Base-by-base conservation (phyloP, 768 basidiomycete species). In the Austroboletus eburneus region DNA sequence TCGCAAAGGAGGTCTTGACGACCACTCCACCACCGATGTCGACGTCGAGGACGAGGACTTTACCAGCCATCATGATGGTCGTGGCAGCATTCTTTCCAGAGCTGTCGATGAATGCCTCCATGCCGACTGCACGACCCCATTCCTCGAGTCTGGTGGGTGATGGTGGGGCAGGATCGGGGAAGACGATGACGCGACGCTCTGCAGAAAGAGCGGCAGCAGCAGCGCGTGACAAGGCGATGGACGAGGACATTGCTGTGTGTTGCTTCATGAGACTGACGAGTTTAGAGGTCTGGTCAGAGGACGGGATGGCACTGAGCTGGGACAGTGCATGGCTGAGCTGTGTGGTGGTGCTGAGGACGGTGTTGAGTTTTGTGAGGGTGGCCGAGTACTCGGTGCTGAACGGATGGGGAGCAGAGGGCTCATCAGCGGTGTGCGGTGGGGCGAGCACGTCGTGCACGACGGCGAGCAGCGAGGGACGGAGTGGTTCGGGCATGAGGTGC, bases 11-110 rank as follows among this genome's bases (percentile, higher is more conserved):
- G 2, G 83, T 86, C 61, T 87, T 90, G 54, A 87, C 78, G 33
- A 70, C 75, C 0, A 76, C 73, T 22, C 50, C 49, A 39, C 57
- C 64, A 12, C 67, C 64, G 51, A 91, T 76, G 54, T 87, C 83
- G 48, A 89, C 73, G 59, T 91, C 88, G 44, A 90, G 67, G 27
- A 90, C 87, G 9, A 91, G 69, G n/a, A 88, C 80, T 61, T 87
- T 87, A 2, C 88, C 88, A 4, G 81, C 88, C 30, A 89, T 74
- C 17, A 83, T 75, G 32, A 87, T 67, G 0, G 75, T 81, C 33
- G 75, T 68, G 21, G 69, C 69, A 36, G 56, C 39, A n/a, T 59
- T 54, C 14, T 48, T 32, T 14, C 75, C 76, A 48, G 74, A 75
- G 30, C 72, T 71, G 51, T 88, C 87, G 49, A 74, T 78, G 69